Evolutionary conservation across 768 basidiomycete species (phyloP), one percentile per base, ranked within the genome.

Genomic region (Lentinula guzmanii): DNA sequence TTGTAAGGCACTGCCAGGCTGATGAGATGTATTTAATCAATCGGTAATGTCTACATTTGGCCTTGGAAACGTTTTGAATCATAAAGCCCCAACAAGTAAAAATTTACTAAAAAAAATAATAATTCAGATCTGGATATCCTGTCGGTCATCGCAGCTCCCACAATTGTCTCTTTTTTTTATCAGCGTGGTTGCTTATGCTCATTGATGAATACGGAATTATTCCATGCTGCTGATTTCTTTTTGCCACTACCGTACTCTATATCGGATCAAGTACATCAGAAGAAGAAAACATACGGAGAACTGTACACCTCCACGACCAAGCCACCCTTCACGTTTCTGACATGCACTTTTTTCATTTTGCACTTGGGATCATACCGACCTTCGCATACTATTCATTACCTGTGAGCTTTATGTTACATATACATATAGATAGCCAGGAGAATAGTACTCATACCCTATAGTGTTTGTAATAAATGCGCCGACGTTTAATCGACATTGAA

Each of bases 401-500:
- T 43, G 42, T 15, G 45, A 46, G 45, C 18, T 37, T 37, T 37
- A 8, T 37, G 37, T 11, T 37, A 43, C 42, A 43, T 43, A 43
- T 24, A 24, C 24, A 24, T 24, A 24, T 24, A 24, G 24, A 24
- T 24, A 24, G 24, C 24, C 24, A 24, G 24, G 24, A 24, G 37
- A 8, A 9, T 39, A 39, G 37, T 39, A 8, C 13, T 2, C 37
- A 39, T 16, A 43, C 15, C 5, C 15, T 5, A 21, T 24, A 8
- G 2, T 24, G 46, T n/a, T n/a, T 24, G 46, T 48, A 24, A 48
- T 7, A 9, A 18, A 48, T 45, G 16, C 10, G 46, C 46, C 21
- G 21, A 34, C 13, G 18, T 35, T 45, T 28, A 59, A 9, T 59
- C 58, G 18, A 31, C 34, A 21, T 21, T 31, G 58, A 98, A 98